Percentiles rank a stretch among this genome's conserved stretches.
phyloP scores from a whole-genome alignment of 2,329 filamentous ascomycete genomes.

The Apiospora phragmitis region DNA sequence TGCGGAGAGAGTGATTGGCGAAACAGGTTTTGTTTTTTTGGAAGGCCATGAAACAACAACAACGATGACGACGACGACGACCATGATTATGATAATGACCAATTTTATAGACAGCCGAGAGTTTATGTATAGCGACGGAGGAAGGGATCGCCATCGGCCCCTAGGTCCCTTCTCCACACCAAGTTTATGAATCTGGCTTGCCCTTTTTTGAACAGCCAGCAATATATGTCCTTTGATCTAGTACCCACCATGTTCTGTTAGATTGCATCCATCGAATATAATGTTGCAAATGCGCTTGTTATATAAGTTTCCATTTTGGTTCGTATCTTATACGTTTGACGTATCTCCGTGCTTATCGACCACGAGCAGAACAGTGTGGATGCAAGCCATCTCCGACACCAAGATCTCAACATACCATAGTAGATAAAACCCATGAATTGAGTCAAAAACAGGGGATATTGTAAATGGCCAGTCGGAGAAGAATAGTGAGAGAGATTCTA shows the following conservation, averaged over 20 bases:
- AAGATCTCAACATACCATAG: neutral
- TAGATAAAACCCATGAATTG: neutral
- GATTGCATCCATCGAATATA: neutral
- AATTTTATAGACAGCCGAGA: constrained; percentile 9
- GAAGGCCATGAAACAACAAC: constrained; percentile 15
- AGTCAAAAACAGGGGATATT: neutral
- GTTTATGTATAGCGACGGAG: neutral
- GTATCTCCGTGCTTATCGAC: neutral
- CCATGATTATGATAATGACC: constrained; percentile 16
- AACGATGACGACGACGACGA: constrained; percentile 16
- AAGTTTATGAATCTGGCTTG: constrained; percentile 5
- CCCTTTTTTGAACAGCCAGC: neutral
- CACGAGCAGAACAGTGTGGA: too few species aligned
- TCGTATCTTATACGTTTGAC: neutral
- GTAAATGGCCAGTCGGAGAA: too few species aligned
- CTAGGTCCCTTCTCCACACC: neutral
- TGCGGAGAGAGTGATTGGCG: neutral
- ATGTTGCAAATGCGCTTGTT: neutral
- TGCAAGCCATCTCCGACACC: neutral
- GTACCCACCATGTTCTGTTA: neutral
- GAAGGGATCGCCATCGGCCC: neutral
- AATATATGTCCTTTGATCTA: neutral
- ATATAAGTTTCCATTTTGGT: neutral
- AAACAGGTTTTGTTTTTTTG: constrained; percentile 15
- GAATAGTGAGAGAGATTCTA: too few species aligned